Percentiles rank a stretch among this genome's conserved stretches.
Evolutionary conservation across 2,329 filamentous ascomycete genomes (phyloP).

Genomic region (Colletotrichum paranaense): DNA sequence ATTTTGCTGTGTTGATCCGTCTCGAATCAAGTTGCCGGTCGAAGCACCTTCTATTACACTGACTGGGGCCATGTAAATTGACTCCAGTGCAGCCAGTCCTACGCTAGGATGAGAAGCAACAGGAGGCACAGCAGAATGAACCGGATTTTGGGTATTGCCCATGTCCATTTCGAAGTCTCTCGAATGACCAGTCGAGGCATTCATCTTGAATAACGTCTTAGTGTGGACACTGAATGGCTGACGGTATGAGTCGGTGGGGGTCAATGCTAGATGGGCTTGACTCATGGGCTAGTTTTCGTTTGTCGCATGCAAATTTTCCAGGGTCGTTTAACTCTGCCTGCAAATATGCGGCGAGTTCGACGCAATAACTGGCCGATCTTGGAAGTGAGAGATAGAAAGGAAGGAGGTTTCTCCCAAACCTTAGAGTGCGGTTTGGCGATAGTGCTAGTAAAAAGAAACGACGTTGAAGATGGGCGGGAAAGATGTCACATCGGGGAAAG

Average conservation of each 20-base stretch:
- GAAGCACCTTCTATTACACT: background rate
- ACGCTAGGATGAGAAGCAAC: background rate
- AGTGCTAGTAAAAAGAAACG: background rate
- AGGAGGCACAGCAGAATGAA: background rate
- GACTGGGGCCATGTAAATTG: background rate
- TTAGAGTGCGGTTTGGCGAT: background rate
- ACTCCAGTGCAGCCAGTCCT: background rate
- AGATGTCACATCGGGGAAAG: slow-evolving; percentile 22
- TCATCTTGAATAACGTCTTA: background rate
- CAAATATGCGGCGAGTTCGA: background rate
- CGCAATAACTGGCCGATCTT: too few relatives aligned
- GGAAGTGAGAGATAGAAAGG: too few relatives aligned
- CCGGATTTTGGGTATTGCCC: background rate
- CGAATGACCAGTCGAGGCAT: background rate
- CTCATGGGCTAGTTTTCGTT: background rate
- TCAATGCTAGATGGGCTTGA: background rate
- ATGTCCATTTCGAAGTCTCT: background rate
- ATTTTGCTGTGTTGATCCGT: background rate
- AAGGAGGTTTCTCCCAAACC: background rate
- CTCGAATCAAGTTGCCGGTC: background rate
- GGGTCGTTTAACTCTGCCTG: background rate
- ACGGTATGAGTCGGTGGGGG: background rate
- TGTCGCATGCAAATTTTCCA: background rate
- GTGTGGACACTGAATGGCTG: background rate
- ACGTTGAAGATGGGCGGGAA: background rate